phyloP scores from a whole-genome alignment of 306 rosid genomes.

The Castanospermum australe region DNA sequence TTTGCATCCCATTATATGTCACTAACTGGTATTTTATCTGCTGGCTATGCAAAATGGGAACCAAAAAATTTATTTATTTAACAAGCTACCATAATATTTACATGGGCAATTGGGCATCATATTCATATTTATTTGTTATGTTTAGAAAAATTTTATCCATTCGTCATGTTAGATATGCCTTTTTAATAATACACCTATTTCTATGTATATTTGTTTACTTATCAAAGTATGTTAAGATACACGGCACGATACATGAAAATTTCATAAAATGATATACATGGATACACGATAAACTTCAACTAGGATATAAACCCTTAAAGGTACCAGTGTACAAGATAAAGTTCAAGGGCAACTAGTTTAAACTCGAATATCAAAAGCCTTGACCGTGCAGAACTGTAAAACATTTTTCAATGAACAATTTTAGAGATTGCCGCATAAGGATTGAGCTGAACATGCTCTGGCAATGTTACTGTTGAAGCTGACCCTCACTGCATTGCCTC shows the following conservation, averaged over 20 bases:
- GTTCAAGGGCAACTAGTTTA: neutral
- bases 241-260: neutral
- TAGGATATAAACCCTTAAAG: neutral
- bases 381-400: neutral
- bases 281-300: neutral
- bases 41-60: no score
- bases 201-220: no score
- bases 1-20: no score
- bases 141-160: no score
- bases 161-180: no score
- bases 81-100: no score
- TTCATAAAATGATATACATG: neutral
- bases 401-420: constrained; percentile 15
- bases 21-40: no score
- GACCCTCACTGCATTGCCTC: constrained; percentile 79
- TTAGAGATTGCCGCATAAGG: neutral
- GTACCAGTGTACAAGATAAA: neutral
- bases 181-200: no score
- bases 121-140: no score
- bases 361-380: neutral
- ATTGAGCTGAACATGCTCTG: neutral
- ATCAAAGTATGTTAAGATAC: neutral
- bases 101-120: no score
- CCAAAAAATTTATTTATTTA: no score
- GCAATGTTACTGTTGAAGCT: constrained; percentile 30